Conservation (phyloP, 495 filamentous ascomycete species). For the Pseudevernia furfuracea region DNA sequence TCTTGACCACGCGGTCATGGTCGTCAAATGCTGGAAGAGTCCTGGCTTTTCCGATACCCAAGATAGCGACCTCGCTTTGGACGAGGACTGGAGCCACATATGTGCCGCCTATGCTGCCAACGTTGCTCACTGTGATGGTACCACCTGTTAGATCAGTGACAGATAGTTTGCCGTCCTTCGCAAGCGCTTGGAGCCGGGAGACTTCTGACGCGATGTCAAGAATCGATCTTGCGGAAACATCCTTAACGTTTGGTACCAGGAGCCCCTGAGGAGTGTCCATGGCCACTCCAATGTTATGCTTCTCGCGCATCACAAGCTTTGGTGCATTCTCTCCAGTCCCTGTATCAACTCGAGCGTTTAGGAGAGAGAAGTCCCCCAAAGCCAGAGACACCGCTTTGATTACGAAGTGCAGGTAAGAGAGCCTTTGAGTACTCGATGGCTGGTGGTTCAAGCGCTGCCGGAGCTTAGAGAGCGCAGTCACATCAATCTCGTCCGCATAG, state of each 20-base stretch:
- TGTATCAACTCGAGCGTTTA: constrained; percentile 76
- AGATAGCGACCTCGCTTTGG: constrained; percentile 75
- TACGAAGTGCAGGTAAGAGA: constrained; percentile 89
- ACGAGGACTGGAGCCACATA: constrained; percentile 90
- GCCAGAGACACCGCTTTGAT: constrained; percentile 89
- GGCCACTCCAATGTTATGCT: constrained; percentile 93
- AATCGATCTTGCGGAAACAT: constrained; percentile 68
- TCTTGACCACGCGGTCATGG: constrained; percentile 49
- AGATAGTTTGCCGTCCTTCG: constrained; percentile 63
- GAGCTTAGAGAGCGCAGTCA: constrained; percentile 61
- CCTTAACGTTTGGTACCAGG: constrained; percentile 88
- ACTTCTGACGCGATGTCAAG: constrained; percentile 71
- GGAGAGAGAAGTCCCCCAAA: constrained; percentile 68
- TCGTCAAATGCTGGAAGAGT: constrained; percentile 62
- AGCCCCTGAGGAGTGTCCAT: constrained; percentile 90
- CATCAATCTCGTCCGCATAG: constrained; percentile 78
- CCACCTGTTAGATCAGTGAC: constrained; percentile 72
- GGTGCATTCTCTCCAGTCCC: constrained; percentile 50
- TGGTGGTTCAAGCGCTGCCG: constrained; percentile 58
- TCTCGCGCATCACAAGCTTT: constrained; percentile 59
- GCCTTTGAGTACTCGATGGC: constrained; percentile 44
- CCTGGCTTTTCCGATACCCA: constrained; percentile 77
- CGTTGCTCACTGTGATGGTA: constrained; percentile 93
- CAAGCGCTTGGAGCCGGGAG: constrained; percentile 60
- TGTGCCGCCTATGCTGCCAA: constrained; percentile 92